Conservation (phyloP, 768 basidiomycete genomes). For the Psilocybe subaeruginosa region DNA sequence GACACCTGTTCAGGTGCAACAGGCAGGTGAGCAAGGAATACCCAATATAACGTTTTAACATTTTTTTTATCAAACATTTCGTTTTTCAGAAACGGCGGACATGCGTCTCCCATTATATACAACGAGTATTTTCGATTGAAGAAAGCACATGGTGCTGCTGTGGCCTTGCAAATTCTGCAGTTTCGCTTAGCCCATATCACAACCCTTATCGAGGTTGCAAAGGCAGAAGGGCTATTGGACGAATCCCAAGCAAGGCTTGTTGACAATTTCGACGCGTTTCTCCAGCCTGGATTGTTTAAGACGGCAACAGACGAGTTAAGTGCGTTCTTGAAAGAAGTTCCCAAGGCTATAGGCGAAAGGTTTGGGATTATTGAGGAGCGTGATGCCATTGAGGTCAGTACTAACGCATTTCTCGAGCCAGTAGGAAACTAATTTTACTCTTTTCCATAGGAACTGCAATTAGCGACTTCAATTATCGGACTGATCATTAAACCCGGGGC, state of each 20-base stretch:
- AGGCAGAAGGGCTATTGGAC: constrained; percentile 53
- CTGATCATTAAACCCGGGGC: constrained; percentile 58
- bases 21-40: constrained; percentile 46
- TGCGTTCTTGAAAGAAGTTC: constrained; percentile 52
- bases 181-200: constrained; percentile 64
- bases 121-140: constrained; percentile 57
- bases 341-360: constrained; percentile 41
- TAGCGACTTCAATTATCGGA: constrained; percentile 49
- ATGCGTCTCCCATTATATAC: constrained; percentile 62
- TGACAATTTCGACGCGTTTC: constrained; percentile 61
- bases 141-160: constrained; percentile 43
- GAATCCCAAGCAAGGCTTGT: constrained; percentile 61
- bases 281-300: constrained; percentile 41
- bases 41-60: neutral
- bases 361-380: constrained; percentile 35
- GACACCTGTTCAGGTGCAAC: constrained; percentile 78
- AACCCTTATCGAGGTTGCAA: constrained; percentile 49
- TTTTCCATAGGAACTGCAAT: constrained; percentile 45
- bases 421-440: too few relatives aligned
- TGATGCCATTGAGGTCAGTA: constrained; percentile 32
- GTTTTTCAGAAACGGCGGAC: constrained; percentile 65
- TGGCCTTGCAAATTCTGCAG: constrained; percentile 55
- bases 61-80: neutral
- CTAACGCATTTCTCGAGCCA: neutral
- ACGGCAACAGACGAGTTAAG: constrained; percentile 46